These are phyloP conservation scores for Blastobotrys ciferrii DNA, from an alignment of 1,139 yeast genomes.

Conservation along the genomic window DNA sequence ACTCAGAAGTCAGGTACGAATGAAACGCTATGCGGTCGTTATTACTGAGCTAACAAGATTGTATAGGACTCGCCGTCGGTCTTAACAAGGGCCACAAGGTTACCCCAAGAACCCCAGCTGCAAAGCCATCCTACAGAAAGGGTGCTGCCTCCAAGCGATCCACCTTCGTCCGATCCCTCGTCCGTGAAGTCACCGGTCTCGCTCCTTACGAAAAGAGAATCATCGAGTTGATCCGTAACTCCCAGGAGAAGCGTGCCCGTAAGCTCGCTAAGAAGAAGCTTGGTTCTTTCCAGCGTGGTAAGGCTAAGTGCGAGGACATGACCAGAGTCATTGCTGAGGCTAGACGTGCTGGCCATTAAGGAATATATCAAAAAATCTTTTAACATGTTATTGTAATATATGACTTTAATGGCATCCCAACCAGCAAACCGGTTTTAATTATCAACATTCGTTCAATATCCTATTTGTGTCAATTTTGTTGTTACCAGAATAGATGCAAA, in stretches of 20 bases:
- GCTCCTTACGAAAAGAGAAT: slow-evolving; percentile 99
- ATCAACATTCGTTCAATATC: too few relatives aligned
- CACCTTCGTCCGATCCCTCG: slow-evolving; percentile 89
- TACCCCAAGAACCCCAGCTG: slow-evolving; percentile 87
- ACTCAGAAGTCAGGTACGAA: slow-evolving; percentile 44
- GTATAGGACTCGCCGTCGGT: slow-evolving; percentile 93
- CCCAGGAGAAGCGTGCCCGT: slow-evolving; percentile 99
- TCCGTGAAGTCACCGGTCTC: slow-evolving; percentile 96
- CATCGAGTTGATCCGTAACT: slow-evolving; percentile 98
- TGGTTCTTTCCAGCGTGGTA: slow-evolving; percentile 99
- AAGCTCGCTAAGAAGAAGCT: slow-evolving; percentile 99
- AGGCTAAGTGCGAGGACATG: slow-evolving; percentile 99
- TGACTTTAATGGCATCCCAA: slow-evolving; percentile 1
- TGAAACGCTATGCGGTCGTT: too few relatives aligned
- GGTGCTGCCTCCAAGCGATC: slow-evolving; percentile 97
- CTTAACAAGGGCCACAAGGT: slow-evolving; percentile 99
- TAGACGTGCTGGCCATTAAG: slow-evolving; percentile 55
- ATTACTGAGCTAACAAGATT: slow-evolving; percentile 5
- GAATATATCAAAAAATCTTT: slow-evolving; percentile 2
- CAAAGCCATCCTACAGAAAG: slow-evolving; percentile 95
- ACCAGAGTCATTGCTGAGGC: slow-evolving; percentile 95
- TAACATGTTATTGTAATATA: slow-evolving; percentile 1
- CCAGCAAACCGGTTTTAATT: too few relatives aligned
- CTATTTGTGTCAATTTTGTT: too few relatives aligned
- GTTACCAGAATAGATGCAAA: too few relatives aligned